phyloP scores from a whole-genome alignment of 176 grass and related monocot species.

The Zea mays region DNA sequence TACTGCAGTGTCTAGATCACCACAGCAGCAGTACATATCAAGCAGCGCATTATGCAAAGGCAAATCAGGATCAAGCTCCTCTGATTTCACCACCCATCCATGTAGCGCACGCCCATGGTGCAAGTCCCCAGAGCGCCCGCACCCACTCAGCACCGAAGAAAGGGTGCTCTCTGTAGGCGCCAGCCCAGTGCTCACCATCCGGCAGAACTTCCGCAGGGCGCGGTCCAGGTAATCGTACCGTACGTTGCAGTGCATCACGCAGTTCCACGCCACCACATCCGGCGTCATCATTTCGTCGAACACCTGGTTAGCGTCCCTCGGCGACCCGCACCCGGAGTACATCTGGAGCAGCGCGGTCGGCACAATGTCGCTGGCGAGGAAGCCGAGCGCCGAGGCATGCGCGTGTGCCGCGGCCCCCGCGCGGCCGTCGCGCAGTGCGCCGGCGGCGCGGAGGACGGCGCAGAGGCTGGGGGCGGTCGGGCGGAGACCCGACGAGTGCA shows the following conservation, averaged over 20 bases:
- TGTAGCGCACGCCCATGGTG: slow-evolving; percentile 57
- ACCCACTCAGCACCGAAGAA: slow-evolving; percentile 59
- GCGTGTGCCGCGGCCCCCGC: slow-evolving; percentile 40
- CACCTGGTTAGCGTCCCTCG: slow-evolving; percentile 49
- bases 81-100: slow-evolving; percentile 67
- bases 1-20: slow-evolving; percentile 53
- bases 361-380: slow-evolving; percentile 51
- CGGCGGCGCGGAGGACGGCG: slow-evolving; percentile 54
- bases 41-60: slow-evolving; percentile 73
- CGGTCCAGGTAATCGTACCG: slow-evolving; percentile 44
- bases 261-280: slow-evolving; percentile 78
- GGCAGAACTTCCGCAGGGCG: slow-evolving; percentile 46
- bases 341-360: slow-evolving; percentile 78
- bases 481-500: slow-evolving; percentile 42
- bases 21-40: slow-evolving; percentile 65
- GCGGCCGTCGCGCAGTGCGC: slow-evolving; percentile 16
- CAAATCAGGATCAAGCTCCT: slow-evolving; percentile 59
- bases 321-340: slow-evolving; percentile 54
- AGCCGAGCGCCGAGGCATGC: slow-evolving; percentile 40
- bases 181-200: slow-evolving; percentile 48
- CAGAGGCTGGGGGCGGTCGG: slow-evolving; percentile 68
- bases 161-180: slow-evolving; percentile 53
- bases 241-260: slow-evolving; percentile 69
- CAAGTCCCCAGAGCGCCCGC: slow-evolving; percentile 31
- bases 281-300: slow-evolving; percentile 59